Evolutionary conservation across 805 yeast genomes (phyloP).

Genomic region (Cyberlindnera xylosilytica): DNA sequence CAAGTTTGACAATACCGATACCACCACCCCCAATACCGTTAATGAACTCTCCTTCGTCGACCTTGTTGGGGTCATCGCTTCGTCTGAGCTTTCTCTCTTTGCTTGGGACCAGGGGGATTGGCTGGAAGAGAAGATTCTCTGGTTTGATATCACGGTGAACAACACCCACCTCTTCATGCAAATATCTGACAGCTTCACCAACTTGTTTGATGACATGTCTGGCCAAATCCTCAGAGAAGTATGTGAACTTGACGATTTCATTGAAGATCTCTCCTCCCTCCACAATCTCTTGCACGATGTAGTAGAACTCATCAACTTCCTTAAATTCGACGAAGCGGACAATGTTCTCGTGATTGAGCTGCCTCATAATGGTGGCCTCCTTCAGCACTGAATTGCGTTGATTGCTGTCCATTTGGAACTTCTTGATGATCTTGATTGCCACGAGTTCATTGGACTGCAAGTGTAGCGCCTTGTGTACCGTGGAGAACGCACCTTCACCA

Average conservation of each 20-base stretch:
- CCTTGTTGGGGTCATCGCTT: constrained; percentile 65
- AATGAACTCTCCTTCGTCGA: constrained; percentile 83
- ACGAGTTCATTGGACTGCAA: constrained; percentile 39
- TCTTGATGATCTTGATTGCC: constrained; percentile 76
- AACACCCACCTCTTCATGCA: constrained; percentile 71
- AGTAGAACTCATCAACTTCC: constrained; percentile 53
- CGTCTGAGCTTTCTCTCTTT: constrained; percentile 33
- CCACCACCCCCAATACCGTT: constrained; percentile 90
- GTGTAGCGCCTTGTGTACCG: constrained; percentile 72
- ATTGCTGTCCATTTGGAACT: constrained; percentile 32
- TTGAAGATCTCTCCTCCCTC: constrained; percentile 75
- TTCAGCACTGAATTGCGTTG: constrained; percentile 43
- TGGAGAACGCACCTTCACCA: constrained; percentile 90
- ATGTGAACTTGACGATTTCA: constrained; percentile 63
- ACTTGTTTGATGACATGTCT: constrained; percentile 64
- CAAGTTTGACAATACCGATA: constrained; percentile 83
- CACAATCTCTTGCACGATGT: constrained; percentile 72
- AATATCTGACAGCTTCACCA: constrained; percentile 59
- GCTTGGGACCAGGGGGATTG: constrained; percentile 49
- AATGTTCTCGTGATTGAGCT: constrained; percentile 58
- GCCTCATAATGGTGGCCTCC: constrained; percentile 40
- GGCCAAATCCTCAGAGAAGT: constrained; percentile 61
- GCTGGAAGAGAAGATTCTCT: constrained; percentile 66
- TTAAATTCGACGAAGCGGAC: constrained; percentile 56
- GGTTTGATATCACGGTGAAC: constrained; percentile 86